Evolutionary conservation across 371 early-diverging fungal species (phyloP), one percentile per base, ranked within the genome.

Genomic region (Mortierella polycephala): DNA sequence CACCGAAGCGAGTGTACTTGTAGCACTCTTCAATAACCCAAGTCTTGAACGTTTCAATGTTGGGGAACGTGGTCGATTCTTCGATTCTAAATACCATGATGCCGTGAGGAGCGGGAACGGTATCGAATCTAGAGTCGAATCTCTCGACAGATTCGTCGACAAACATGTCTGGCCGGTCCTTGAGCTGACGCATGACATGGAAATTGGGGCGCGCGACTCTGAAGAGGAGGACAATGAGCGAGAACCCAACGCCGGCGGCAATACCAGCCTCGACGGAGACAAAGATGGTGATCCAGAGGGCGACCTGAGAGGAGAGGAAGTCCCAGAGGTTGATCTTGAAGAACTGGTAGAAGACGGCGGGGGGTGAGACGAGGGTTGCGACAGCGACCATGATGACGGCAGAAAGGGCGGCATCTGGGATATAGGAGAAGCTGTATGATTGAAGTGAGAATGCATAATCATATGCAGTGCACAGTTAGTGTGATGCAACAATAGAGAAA

Each of bases 351-450:
- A 85, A 70, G 47, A 85, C 84, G 0, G 75, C 62, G 10, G 89
- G 87, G 7, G 89, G 88, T 14, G 81, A 69, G 14, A 94, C 81
- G 40, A 93, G 64, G 40, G 91, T 92, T n/a, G 86, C 73, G 21
- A 92, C 89, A 51, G 91, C 88, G n/a, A 76, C 85, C 60, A 93
- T 89, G 69, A 96, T 93, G 61, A 96, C 87, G 0, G 94, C 94
- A 42, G 92, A 86, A 10, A 96, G 83, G 6, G 88, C 84, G 8
- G 96, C 90, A 44, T 83, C 85, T 0, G 97, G 93, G 37, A 97
- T 93, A 66, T 88, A 96, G 75, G 85, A 92, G 70, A 97, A 93
- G 9, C 79, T 79, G 39, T 67, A 21, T 51, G 30, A 30, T 30
- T 30, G 30, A 30, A 30, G 30, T 30, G 30, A 30, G 30, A 30